Evolutionary conservation across 306 rosid species (phyloP), one percentile per base, ranked within the genome.

Genomic region (Ammopiptanthus mongolicus): DNA sequence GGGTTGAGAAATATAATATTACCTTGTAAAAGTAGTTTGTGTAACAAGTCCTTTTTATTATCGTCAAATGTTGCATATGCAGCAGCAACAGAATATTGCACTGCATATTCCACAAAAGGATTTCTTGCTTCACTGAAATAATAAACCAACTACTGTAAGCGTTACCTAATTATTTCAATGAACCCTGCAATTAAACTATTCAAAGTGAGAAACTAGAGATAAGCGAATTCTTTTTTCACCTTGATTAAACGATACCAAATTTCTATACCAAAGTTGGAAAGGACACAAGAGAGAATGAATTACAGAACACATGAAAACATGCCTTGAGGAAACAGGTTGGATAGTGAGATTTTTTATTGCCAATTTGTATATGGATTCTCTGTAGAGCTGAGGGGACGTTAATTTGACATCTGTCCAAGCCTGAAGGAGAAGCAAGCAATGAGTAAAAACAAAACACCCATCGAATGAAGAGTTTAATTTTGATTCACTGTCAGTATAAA

Each of bases 81-180:
- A 31, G 97, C 93, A 62, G 99, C 97, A 21, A 92, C 96, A 66
- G 93, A 83, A 66, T 92, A 95, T 65, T 86, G 96, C 86, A 95
- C 88, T 22, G 97, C 97, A 79, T 86, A 89, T 75, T 95, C 99
- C 56, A 95, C 97, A 84, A 95, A 95, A 68, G 99, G 97, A 83
- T 95, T 95, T 42, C 92, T 78, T 4, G 85, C 57, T 65, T 84
- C 96, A 65, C 99, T 95, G 96, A 78, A 91, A 84, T 28, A 78
- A 69, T 69, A 42, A 79, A 58, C 58, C 80, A 84, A 61, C 37
- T 34, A 37, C 1, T 1, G 17, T 75, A 73, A 82, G 69, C 48
- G 78, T 39, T 47, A 31, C 67, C 62, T 19, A 42, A 57, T 22
- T 31, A 63, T 55, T 34, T 37, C 53, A 69, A 37, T 63, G 48